A percentile compares a stretch with the other conserved stretches of the same genome.
These are phyloP conservation scores for Kwoniella dendrophila DNA, from an alignment of 768 basidiomycete species.

Conservation along the genomic window DNA sequence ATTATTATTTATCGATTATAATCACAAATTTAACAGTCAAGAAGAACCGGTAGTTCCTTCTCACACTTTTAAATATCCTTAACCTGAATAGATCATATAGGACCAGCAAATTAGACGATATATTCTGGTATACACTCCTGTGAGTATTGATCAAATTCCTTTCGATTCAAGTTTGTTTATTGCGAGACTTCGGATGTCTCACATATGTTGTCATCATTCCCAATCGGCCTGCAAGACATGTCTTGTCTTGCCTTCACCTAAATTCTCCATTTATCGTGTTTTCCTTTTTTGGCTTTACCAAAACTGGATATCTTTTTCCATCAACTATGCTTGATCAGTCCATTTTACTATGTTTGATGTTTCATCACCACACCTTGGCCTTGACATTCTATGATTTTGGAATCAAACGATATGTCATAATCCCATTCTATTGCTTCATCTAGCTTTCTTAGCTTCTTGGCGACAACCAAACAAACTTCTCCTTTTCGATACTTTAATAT, in stretches of 20 bases:
- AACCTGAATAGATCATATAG: too few species aligned
- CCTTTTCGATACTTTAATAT: not conserved
- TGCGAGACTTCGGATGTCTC: conserved; percentile 14
- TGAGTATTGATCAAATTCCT: not conserved
- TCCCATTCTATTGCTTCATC: too few species aligned
- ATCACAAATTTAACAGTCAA: too few species aligned
- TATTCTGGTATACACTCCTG: too few species aligned
- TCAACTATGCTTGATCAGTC: not conserved
- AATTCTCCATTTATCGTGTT: not conserved
- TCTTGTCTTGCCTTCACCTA: conserved; percentile 6
- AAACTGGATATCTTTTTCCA: not conserved
- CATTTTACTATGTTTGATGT: too few species aligned
- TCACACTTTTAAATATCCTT: too few species aligned
- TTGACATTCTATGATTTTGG: too few species aligned
- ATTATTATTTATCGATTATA: too few species aligned
- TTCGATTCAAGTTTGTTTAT: not conserved
- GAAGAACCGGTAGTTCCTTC: too few species aligned
- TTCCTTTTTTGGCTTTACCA: not conserved
- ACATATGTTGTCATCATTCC: conserved; percentile 2
- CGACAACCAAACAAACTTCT: not conserved
- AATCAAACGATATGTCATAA: too few species aligned
- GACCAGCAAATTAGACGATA: too few species aligned
- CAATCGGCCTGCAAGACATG: conserved; percentile 20
- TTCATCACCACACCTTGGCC: too few species aligned
- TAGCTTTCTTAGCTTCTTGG: not conserved